A percentile compares a stretch with the other conserved stretches of the same genome.
Conservation (phyloP, 2,329 filamentous ascomycete genomes). For the Aureobasidium lini region DNA sequence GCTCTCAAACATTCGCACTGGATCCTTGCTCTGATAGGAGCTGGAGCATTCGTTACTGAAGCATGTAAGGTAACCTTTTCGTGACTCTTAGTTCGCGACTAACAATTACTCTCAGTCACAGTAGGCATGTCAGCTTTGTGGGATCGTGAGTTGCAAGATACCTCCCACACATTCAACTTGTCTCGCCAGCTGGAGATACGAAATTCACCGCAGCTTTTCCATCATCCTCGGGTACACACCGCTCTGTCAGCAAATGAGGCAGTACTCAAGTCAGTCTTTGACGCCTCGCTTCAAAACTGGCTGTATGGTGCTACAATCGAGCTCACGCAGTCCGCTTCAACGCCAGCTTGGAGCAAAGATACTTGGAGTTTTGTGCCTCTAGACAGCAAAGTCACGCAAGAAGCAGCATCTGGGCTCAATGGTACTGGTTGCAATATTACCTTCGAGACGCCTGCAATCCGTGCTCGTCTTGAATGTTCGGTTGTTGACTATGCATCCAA, state of each 20-base stretch:
- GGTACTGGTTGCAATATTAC: background rate
- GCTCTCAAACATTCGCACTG: background rate
- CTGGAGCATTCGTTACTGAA: background rate
- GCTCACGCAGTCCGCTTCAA: background rate
- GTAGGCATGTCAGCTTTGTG: slow-evolving; percentile 4
- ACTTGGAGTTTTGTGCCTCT: background rate
- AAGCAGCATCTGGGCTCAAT: background rate
- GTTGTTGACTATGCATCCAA: background rate
- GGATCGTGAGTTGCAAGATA: background rate
- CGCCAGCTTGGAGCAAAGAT: background rate
- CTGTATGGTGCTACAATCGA: background rate
- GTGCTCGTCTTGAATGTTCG: background rate
- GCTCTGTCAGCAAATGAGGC: background rate
- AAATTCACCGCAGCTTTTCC: background rate
- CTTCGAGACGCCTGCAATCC: background rate
- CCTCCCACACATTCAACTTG: background rate
- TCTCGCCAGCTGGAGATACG: background rate
- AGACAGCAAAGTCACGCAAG: background rate
- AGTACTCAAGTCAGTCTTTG: background rate
- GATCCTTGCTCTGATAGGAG: background rate
- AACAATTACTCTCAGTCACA: background rate
- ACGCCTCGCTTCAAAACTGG: background rate
- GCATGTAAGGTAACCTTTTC: background rate
- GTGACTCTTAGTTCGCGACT: background rate
- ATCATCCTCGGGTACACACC: background rate